A percentile compares a stretch with the other conserved stretches of the same genome.
Evolutionary conservation across 345 rosid species (phyloP).

Genomic region (Punica granatum): DNA sequence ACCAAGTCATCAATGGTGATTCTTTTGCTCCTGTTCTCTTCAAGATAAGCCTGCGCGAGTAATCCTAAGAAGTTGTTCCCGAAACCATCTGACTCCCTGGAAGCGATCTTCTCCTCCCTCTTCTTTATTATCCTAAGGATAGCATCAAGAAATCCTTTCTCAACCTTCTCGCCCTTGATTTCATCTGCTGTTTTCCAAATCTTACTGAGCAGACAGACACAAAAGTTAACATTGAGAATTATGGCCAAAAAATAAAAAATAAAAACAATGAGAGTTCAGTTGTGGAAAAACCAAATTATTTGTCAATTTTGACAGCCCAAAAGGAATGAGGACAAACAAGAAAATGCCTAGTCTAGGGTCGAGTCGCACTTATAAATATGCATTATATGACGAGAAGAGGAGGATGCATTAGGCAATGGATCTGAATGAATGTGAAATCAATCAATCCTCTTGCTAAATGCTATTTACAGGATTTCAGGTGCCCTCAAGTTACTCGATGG

Average conservation of each 20-base stretch:
- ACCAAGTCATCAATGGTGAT: constrained; percentile 16
- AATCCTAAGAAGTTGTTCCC: constrained; percentile 27
- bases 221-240: not conserved
- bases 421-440: too few relatives aligned
- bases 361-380: too few relatives aligned
- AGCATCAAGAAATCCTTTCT: constrained; percentile 9
- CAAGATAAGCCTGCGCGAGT: constrained; percentile 17
- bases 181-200: constrained; percentile 20
- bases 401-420: too few relatives aligned
- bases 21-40: constrained; percentile 8
- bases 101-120: constrained; percentile 14
- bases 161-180: constrained; percentile 12
- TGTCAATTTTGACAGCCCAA: not conserved
- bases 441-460: too few relatives aligned
- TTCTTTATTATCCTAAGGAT: constrained; percentile 13
- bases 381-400: too few relatives aligned
- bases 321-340: too few relatives aligned
- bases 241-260: not conserved
- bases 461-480: too few relatives aligned
- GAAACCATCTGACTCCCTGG: constrained; percentile 7
- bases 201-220: constrained; percentile 15
- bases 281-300: not conserved
- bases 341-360: too few relatives aligned
- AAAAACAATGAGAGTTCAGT: not conserved
- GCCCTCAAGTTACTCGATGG: too few relatives aligned